phyloP scores from a whole-genome alignment of 148 eudicot genomes.

The Linanthus parryae region DNA sequence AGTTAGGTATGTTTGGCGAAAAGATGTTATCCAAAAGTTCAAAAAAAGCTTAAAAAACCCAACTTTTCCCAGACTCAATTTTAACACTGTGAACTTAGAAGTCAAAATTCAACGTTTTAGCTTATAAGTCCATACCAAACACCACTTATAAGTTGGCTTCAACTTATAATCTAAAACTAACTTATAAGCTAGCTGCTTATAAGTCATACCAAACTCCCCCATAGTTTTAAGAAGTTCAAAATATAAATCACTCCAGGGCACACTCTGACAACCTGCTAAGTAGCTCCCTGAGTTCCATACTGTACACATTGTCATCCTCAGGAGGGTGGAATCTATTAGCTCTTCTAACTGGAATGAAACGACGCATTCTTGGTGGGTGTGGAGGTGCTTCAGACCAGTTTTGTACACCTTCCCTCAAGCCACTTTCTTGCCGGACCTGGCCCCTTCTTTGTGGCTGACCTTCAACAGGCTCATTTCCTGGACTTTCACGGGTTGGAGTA shows the following conservation, averaged over 20 bases:
- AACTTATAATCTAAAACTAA: no score
- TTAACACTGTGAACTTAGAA: no score
- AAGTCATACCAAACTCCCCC: no score
- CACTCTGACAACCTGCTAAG: slow-evolving; percentile 58
- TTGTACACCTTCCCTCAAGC: slow-evolving; percentile 34
- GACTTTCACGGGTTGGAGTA: slow-evolving; percentile 34
- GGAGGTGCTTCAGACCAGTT: slow-evolving; percentile 60
- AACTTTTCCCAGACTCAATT: no score
- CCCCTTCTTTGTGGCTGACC: slow-evolving; percentile 25
- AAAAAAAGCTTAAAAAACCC: neutral
- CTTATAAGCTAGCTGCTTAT: no score
- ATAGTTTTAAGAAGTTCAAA: no score
- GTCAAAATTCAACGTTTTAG: no score
- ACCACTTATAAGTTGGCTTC: no score
- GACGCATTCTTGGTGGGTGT: slow-evolving; percentile 46
- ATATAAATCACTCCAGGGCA: no score
- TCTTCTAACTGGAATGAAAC: slow-evolving; percentile 49
- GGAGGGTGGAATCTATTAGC: slow-evolving; percentile 72
- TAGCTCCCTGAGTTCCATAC: slow-evolving; percentile 97
- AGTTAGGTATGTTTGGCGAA: neutral
- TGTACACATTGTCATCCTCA: slow-evolving; percentile 83
- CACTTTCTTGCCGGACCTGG: slow-evolving; percentile 51
- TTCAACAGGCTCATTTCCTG: slow-evolving; percentile 29
- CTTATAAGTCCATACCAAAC: no score
- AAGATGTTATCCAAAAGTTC: neutral